Evolutionary conservation across 1,284 basidiomycete genomes (phyloP), one percentile per base, ranked within the genome.

Genomic region (Cutaneotrichosporon curvatum): DNA sequence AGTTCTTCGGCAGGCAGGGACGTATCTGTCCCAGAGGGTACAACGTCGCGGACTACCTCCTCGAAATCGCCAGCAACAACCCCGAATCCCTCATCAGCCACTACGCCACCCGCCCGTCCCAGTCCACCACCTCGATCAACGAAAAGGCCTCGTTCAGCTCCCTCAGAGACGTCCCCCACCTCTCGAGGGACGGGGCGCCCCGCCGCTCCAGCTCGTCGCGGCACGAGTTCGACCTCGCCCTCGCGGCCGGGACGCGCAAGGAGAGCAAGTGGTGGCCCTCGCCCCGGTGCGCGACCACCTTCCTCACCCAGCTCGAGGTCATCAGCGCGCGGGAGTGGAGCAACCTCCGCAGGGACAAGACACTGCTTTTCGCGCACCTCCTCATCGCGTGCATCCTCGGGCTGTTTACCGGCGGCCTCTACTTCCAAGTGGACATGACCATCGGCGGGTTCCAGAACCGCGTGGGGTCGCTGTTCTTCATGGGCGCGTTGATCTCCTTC

Each of bases 371-470:
- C 39, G 81, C 87, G 2, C 90, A 94, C 72, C 62, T 87, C 18
- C 65, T 72, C 3, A 74, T 87, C 15, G 76, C 88, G 15, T 75
- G 77, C 12, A 63, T 90, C 2, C 71, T 91, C 4, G 89, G 88
- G 2, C 80, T 87, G 2, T 87, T 90, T 61, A 58, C 63, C 76
- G 87, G 88, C 44, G 88, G 88, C 0, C 67, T 91, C 45, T 92
- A 90, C 67, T 92, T 76, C 72, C 68, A 89, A 30, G 88, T 87
- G 0, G 79, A 78, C 37, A 70, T 78, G 11, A 84, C 81, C 2
- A 92, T 94, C 49, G 85, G 87, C 19, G 89, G 90, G 0, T 94
- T 94, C 77, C 90, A 94, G 68, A 88, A 69, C 48, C 78, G 88
- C 33, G 79, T 94, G n/a, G 89, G 89, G 22, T 85, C 83, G 53